Evolutionary conservation across 2,329 filamentous ascomycete genomes (phyloP).

Genomic region (Aspergillus calidoustus): DNA sequence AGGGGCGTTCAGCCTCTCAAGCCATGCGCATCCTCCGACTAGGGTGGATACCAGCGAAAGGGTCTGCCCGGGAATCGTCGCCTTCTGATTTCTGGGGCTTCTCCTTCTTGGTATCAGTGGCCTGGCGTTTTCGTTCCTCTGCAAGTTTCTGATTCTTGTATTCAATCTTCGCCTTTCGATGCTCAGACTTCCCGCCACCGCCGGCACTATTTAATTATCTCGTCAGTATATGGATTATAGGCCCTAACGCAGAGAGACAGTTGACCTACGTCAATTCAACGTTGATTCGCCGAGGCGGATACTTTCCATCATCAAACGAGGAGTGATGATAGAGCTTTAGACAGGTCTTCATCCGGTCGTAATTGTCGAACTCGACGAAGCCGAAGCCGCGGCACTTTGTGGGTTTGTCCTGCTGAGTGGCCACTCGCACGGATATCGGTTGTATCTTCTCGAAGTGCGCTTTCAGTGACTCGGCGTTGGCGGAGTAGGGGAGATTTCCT

Average conservation of each 20-base stretch:
- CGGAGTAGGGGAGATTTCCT: constrained; percentile 88
- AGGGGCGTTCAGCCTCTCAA: not conserved
- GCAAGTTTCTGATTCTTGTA: constrained; percentile 86
- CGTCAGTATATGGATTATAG: not conserved
- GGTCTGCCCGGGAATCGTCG: constrained; percentile 27
- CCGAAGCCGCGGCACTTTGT: constrained; percentile 75
- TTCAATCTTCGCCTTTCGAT: constrained; percentile 75
- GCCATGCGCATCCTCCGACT: constrained; percentile 47
- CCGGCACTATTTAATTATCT: constrained; percentile 64
- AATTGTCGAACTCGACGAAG: constrained; percentile 87
- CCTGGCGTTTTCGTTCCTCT: constrained; percentile 63
- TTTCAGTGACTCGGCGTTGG: constrained; percentile 70
- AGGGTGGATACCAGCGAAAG: constrained; percentile 48
- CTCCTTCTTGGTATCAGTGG: constrained; percentile 54
- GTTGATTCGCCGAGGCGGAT: constrained; percentile 75
- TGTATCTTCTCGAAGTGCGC: constrained; percentile 79
- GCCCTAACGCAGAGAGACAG: not conserved
- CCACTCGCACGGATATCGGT: constrained; percentile 72
- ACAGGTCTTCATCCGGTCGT: constrained; percentile 90
- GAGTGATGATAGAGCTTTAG: constrained; percentile 89
- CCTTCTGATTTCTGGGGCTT: constrained; percentile 39
- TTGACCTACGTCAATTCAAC: constrained; percentile 80
- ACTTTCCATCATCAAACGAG: constrained; percentile 66
- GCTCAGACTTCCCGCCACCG: constrained; percentile 76
- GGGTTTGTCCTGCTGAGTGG: constrained; percentile 67